Evolutionary conservation across 2,329 filamentous ascomycete genomes (phyloP), one percentile per base, ranked within the genome.

Genomic region (Trichoderma koningiopsis): DNA sequence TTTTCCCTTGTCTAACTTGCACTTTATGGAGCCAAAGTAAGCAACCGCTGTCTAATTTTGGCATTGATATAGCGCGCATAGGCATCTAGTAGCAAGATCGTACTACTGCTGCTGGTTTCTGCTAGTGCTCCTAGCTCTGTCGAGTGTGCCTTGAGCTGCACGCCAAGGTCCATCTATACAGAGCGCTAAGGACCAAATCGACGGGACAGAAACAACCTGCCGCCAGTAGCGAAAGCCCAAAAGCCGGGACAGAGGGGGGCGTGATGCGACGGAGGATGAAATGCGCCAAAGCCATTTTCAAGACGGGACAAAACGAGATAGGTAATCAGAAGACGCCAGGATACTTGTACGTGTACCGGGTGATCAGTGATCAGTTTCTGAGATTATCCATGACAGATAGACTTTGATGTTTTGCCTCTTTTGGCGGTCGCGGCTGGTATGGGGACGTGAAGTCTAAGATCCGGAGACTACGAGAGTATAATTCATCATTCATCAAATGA

Each of bases 301-400:
- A 43, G 40, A 43, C 40, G 24, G 24, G 33, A 43, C 29, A 68
- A 31, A 43, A 61, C 31, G 35, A 60, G 33, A 60, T 22, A n/a
- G 31, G 53, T 29, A 58, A 5, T 19, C 55, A 37, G 56, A 35
- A 37, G 47, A 22, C 65, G 49, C 61, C 24, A 16, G 13, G 29
- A 35, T 35, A 35, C 33, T 3, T 27, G 27, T 27, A 27, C 27
- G 6, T 13, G 33, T 35, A 8, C 19, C 24, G 53, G 60, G 43
- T 47, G 49, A 40, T 57, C 31, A 53, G 47, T 55, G 57, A 22
- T 61, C 16, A 24, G 33, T 10, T 3, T 5, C 29, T 68, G 29
- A 22, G 56, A 53, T 60, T 66, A 57, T 49, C 52, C 52, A 66
- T 66, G 37, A 49, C 57, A 49, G 53, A 66, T 49, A 56, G 47